A percentile compares a stretch with the other conserved stretches of the same genome.
These are phyloP conservation scores for Phytophthora chlamydospora DNA, from an alignment of 352 stramenopile species.

Conservation along the genomic window DNA sequence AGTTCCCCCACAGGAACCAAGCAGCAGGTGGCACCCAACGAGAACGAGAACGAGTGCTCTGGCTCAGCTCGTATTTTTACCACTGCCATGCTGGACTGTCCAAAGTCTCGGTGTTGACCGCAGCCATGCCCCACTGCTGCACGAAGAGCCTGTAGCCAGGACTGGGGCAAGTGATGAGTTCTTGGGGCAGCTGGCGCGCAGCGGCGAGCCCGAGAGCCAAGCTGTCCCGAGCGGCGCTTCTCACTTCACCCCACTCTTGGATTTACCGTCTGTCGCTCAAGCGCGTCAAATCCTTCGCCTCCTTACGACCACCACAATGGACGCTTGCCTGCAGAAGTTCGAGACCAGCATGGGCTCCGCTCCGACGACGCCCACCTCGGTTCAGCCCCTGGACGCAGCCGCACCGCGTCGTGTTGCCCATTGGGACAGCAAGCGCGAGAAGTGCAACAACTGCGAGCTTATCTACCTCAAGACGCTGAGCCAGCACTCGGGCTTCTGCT, in stretches of 20 bases:
- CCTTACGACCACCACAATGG: slow-evolving; percentile 44
- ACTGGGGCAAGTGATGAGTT: slow-evolving; percentile 16
- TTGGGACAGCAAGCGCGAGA: slow-evolving; percentile 88
- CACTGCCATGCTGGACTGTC: slow-evolving; percentile 15
- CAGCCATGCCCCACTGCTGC: slow-evolving; percentile 23
- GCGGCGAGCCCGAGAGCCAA: slow-evolving; percentile 10
- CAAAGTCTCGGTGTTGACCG: slow-evolving; percentile 30
- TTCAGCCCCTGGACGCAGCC: slow-evolving; percentile 5
- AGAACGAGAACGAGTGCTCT: background rate
- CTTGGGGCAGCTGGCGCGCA: slow-evolving; percentile 25
- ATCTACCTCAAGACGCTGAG: slow-evolving; percentile 89
- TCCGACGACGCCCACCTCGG: slow-evolving; percentile 10
- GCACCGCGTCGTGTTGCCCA: slow-evolving; percentile 54
- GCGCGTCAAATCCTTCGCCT: slow-evolving; percentile 9
- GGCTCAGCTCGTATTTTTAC: slow-evolving; percentile 34
- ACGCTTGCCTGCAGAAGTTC: slow-evolving; percentile 51
- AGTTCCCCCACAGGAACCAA: background rate
- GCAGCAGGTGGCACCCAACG: background rate
- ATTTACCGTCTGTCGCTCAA: slow-evolving; percentile 39
- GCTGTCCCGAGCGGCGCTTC: slow-evolving; percentile 14
- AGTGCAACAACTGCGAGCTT: slow-evolving; percentile 84
- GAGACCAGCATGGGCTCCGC: slow-evolving; percentile 29
- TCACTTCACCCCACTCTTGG: slow-evolving; percentile 28
- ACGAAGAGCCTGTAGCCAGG: slow-evolving; percentile 38
- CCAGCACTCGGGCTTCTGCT: slow-evolving; percentile 76